Conservation (phyloP, 805 yeast species). For the Priceomyces carsonii region DNA sequence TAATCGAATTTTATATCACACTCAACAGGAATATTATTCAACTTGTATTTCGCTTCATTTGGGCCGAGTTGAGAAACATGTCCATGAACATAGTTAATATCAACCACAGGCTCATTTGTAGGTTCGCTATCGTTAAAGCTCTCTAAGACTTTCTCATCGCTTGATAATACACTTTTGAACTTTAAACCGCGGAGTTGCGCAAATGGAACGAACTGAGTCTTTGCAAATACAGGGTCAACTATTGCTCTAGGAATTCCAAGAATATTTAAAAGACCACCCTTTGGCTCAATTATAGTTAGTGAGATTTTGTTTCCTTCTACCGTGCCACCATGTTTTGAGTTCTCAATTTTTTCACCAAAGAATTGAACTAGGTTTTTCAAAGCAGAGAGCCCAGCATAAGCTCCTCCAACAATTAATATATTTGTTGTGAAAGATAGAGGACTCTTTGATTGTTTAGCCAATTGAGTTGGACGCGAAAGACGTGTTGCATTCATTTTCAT, state of each 20-base stretch:
- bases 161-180: constrained; percentile 28
- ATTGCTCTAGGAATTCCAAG: constrained; percentile 41
- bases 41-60: constrained; percentile 25
- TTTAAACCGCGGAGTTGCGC: constrained; percentile 26
- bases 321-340: neutral
- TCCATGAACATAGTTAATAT: constrained; percentile 36
- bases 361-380: constrained; percentile 29
- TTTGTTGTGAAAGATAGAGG: constrained; percentile 28
- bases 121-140: constrained; percentile 6
- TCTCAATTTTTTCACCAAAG: constrained; percentile 13
- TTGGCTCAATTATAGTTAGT: constrained; percentile 41
- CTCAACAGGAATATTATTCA: constrained; percentile 11
- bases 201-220: constrained; percentile 36
- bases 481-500: no score
- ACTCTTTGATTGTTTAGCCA: neutral
- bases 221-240: constrained; percentile 39
- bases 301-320: constrained; percentile 14
- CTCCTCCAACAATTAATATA: constrained; percentile 42
- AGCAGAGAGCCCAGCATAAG: constrained; percentile 42
- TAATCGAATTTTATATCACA: constrained; percentile 42
- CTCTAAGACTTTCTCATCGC: constrained; percentile 20
- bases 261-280: constrained; percentile 39
- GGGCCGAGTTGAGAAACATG: constrained; percentile 25
- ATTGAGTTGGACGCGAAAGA: constrained; percentile 2
- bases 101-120: constrained; percentile 15